Conservation (phyloP, 306 rosid species). For the Vigna angularis region DNA sequence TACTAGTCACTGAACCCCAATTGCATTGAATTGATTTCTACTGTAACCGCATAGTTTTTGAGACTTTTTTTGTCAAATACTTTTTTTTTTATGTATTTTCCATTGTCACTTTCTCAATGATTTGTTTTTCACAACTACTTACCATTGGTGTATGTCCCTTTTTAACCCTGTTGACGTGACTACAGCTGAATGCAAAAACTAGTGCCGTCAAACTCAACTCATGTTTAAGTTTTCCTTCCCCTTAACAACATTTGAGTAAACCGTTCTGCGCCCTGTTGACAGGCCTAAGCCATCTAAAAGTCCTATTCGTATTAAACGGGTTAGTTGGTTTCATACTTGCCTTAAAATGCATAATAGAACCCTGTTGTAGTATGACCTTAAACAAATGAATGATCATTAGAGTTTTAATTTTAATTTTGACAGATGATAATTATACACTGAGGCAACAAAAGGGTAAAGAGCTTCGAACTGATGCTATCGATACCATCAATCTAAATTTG, state of each 20-base stretch:
- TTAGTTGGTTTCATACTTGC: not conserved
- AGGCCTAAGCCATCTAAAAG: not conserved
- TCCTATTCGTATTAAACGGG: not conserved
- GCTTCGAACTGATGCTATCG: not conserved
- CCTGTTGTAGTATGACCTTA: not conserved
- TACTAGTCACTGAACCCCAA: slow-evolving; percentile 24
- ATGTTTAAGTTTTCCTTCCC: not conserved
- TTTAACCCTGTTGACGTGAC: not conserved
- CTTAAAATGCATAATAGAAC: slow-evolving; percentile 19
- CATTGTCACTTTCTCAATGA: not conserved
- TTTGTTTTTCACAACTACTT: not conserved
- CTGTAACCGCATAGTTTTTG: not conserved
- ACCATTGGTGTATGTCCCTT: not conserved
- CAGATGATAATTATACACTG: not conserved
- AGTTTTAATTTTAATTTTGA: not conserved
- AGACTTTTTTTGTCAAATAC: not conserved
- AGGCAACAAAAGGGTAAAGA: not conserved
- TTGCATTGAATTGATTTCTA: slow-evolving; percentile 7
- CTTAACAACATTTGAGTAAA: not conserved
- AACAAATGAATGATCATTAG: slow-evolving; percentile 8
- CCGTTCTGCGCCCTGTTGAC: not conserved
- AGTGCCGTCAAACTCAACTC: not conserved
- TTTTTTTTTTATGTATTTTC: not conserved
- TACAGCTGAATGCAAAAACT: not conserved
- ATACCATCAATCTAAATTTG: not conserved